phyloP scores from a whole-genome alignment of 148 eudicot genomes.

The Salicornia ramosissima region DNA sequence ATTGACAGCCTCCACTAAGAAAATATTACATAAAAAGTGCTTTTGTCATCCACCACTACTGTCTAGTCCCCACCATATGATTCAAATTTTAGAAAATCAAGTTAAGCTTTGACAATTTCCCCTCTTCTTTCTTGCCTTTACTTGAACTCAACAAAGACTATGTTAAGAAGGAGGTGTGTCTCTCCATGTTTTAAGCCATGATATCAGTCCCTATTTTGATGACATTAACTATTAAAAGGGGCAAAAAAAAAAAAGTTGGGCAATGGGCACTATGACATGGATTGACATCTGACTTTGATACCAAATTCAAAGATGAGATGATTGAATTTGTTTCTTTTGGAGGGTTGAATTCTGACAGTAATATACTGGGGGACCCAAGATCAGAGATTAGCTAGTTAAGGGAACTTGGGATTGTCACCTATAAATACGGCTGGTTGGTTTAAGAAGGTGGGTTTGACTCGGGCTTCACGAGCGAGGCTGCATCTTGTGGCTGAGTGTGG shows the following conservation, averaged over 20 bases:
- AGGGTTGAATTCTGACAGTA: slow-evolving; percentile 21
- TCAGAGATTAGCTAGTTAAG: slow-evolving; percentile 26
- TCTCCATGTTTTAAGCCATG: slow-evolving; percentile 31
- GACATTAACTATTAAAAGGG: slow-evolving; percentile 33
- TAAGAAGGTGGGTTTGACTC: slow-evolving; percentile 61
- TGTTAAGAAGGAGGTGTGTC: slow-evolving; percentile 12
- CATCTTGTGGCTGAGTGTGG: slow-evolving; percentile 73
- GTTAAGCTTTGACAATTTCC: slow-evolving; percentile 47
- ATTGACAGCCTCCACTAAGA: slow-evolving; percentile 36
- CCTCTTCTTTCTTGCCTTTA: slow-evolving; percentile 23
- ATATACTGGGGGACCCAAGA: slow-evolving; percentile 14
- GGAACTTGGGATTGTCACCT: slow-evolving; percentile 17
- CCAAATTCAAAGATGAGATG: slow-evolving; percentile 26
- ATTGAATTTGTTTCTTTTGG: slow-evolving; percentile 23
- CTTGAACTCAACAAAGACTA: slow-evolving; percentile 44
- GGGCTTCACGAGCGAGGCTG: slow-evolving; percentile 59
- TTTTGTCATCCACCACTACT: slow-evolving; percentile 56
- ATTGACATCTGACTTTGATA: slow-evolving; percentile 52
- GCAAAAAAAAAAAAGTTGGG: slow-evolving; percentile 35
- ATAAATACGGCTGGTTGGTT: slow-evolving; percentile 9
- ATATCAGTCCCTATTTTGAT: slow-evolving; percentile 32
- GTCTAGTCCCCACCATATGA: slow-evolving; percentile 24
- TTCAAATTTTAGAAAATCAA: slow-evolving; percentile 27
- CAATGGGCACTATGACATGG: slow-evolving; percentile 32
- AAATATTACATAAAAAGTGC: slow-evolving; percentile 46